Percentiles rank a stretch among this genome's conserved stretches.
phyloP scores from a whole-genome alignment of 179 eudicot genomes.

The Nepenthes alata region DNA sequence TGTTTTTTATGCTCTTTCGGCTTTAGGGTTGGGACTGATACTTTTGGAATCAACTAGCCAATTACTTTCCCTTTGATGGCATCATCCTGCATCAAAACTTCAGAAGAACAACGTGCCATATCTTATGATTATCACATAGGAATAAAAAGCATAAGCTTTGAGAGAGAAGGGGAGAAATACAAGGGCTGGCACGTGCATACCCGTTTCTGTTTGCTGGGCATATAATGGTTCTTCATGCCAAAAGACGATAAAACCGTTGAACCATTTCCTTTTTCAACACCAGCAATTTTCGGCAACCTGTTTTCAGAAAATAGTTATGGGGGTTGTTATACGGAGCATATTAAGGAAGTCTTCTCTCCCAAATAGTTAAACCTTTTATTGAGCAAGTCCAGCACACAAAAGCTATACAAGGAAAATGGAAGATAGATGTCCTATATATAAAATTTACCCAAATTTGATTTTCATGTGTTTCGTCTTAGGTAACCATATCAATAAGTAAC shows the following conservation, averaged over 20 bases:
- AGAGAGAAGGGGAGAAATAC: too few relatives aligned
- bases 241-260: conserved; percentile 5
- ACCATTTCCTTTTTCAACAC: background rate
- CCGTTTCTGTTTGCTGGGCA: conserved; percentile 5
- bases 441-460: background rate
- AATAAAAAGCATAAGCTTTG: background rate
- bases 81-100: too few relatives aligned
- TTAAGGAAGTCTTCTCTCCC: too few relatives aligned
- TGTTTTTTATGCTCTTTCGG: too few relatives aligned
- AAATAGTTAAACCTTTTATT: background rate
- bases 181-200: background rate
- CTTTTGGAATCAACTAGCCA: too few relatives aligned
- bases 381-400: background rate
- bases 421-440: too few relatives aligned
- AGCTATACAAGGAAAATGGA: too few relatives aligned
- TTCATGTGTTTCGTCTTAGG: background rate
- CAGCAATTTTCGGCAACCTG: conserved; percentile 6
- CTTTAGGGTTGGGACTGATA: too few relatives aligned
- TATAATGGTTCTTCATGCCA: conserved; percentile 9
- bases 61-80: too few relatives aligned
- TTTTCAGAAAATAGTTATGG: background rate
- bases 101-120: too few relatives aligned
- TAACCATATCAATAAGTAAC: background rate
- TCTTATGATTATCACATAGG: too few relatives aligned
- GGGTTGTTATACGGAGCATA: too few relatives aligned